Evolutionary conservation across 2,329 filamentous ascomycete genomes (phyloP).

Genomic region (Bipolaris sorokiniana): DNA sequence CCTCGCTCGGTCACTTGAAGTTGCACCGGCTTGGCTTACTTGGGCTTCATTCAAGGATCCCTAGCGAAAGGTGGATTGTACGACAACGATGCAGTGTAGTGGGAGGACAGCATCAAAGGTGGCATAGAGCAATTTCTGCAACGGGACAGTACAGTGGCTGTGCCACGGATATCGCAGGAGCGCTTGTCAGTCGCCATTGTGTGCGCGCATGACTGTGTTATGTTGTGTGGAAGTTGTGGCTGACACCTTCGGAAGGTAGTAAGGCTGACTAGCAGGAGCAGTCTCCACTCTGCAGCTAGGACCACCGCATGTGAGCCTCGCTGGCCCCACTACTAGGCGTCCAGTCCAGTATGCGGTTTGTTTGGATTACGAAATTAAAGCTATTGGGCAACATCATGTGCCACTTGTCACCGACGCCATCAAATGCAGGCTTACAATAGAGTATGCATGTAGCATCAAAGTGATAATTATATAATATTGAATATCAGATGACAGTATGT

Average conservation of each 20-base stretch:
- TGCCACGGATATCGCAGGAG: background rate
- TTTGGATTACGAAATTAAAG: background rate
- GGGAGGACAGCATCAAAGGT: constrained; percentile 4
- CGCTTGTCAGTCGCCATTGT: constrained; percentile 1
- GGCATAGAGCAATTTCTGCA: background rate
- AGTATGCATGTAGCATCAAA: background rate
- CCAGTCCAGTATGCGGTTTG: constrained; percentile 1
- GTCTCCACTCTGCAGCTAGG: background rate
- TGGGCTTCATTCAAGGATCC: constrained; percentile 7
- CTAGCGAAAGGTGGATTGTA: background rate
- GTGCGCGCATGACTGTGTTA: constrained; percentile 8
- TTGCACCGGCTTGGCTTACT: constrained; percentile 2
- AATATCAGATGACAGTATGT: background rate
- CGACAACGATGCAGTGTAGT: constrained; percentile 6
- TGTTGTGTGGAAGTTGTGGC: constrained; percentile 10
- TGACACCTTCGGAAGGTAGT: constrained; percentile 7
- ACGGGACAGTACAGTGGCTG: background rate
- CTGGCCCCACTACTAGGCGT: constrained; percentile 1
- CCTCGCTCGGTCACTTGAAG: background rate
- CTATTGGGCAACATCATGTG: background rate
- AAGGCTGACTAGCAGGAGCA: constrained; percentile 12
- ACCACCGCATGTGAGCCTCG: constrained; percentile 1
- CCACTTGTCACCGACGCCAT: background rate
- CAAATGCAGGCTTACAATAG: background rate
- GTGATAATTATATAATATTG: constrained; percentile 5